Conservation (phyloP, 495 filamentous ascomycete genomes). For the Melanomma pulvis-pyrius region DNA sequence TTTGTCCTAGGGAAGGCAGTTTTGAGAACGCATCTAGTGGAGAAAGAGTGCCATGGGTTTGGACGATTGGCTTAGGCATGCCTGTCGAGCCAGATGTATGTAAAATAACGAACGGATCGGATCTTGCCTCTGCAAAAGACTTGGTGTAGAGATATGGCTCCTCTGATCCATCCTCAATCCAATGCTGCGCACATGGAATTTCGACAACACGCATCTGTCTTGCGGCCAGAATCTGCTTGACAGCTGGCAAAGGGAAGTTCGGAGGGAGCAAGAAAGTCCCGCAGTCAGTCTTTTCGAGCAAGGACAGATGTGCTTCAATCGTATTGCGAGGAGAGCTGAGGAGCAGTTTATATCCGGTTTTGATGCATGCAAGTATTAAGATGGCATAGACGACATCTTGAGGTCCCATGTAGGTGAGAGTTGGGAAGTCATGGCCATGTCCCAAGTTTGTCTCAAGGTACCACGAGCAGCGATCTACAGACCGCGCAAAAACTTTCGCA, state of each 20-base stretch:
- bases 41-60: slow-evolving; percentile 4
- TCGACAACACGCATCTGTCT: background rate
- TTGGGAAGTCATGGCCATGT: background rate
- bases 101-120: slow-evolving; percentile 40
- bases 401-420: background rate
- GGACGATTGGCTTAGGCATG: slow-evolving; percentile 36
- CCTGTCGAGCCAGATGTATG: slow-evolving; percentile 44
- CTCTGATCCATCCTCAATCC: slow-evolving; percentile 1
- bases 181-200: background rate
- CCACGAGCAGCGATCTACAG: slow-evolving; percentile 41
- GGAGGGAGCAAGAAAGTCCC: background rate
- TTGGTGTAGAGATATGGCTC: slow-evolving; percentile 31
- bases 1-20: background rate
- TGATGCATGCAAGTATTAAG: slow-evolving; percentile 2
- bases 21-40: background rate
- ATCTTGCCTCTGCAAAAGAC: slow-evolving; percentile 36
- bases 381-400: slow-evolving; percentile 5
- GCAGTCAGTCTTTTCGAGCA: slow-evolving; percentile 8
- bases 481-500: slow-evolving; percentile 36
- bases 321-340: background rate
- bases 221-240: background rate
- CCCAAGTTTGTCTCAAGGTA: slow-evolving; percentile 7
- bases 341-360: background rate
- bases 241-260: background rate
- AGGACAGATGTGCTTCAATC: background rate